Conservation (phyloP, 2,329 filamentous ascomycete genomes). For the Phoma sp. region DNA sequence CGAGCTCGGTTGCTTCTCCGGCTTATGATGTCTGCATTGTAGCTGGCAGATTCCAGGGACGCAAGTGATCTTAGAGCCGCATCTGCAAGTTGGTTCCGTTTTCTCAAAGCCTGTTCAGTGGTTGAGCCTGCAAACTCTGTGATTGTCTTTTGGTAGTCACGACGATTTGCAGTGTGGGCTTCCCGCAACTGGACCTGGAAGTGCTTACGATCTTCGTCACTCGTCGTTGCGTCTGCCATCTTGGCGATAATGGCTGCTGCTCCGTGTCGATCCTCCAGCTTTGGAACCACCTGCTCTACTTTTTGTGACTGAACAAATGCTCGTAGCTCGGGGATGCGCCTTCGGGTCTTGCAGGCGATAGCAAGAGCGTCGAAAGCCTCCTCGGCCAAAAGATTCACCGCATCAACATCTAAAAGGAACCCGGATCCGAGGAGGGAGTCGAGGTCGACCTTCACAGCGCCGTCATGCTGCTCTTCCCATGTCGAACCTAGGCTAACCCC, state of each 20-base stretch:
- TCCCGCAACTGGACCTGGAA: conserved; percentile 35
- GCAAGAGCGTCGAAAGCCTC: conserved; percentile 39
- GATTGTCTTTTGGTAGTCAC: conserved; percentile 26
- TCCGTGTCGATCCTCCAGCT: conserved; percentile 40
- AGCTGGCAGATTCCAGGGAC: conserved; percentile 35
- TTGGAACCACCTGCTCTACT: conserved; percentile 34
- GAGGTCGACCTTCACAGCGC: conserved; percentile 26
- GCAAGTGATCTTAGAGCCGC: conserved; percentile 35
- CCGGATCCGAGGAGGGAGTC: conserved; percentile 30
- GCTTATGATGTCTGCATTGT: conserved; percentile 42
- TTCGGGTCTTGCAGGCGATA: conserved; percentile 41
- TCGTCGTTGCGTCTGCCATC: conserved; percentile 22
- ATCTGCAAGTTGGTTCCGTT: conserved; percentile 39
- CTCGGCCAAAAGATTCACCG: conserved; percentile 32
- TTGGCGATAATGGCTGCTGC: conserved; percentile 35
- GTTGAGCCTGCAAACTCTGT: conserved; percentile 21
- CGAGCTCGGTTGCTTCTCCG: conserved; percentile 43
- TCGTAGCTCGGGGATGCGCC: conserved; percentile 31
- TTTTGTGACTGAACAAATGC: conserved; percentile 36
- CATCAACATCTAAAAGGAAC: conserved; percentile 23
- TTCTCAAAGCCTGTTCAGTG: conserved; percentile 13
- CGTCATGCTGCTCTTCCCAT: conserved; percentile 29
- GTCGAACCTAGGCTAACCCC: conserved; percentile 28
- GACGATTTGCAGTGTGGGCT: conserved; percentile 39
- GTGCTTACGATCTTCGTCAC: conserved; percentile 14